These are phyloP conservation scores for Chimonanthus praecox DNA, from an alignment of 164 flowering plant genomes.

Conservation along the genomic window DNA sequence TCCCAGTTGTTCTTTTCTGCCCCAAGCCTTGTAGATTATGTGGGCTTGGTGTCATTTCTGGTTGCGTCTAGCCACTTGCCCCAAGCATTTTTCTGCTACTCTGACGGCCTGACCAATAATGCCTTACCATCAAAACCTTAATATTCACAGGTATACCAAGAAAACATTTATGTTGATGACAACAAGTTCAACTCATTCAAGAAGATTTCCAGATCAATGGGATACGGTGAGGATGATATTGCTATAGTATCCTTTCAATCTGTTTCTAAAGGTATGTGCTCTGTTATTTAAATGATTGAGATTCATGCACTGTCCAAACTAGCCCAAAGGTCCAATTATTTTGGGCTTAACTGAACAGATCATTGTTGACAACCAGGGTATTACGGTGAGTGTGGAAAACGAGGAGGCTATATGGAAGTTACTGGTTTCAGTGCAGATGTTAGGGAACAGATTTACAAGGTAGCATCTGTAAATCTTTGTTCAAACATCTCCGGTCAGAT, in stretches of 20 bases:
- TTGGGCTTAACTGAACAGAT: too few relatives aligned
- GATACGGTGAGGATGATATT: constrained; percentile 79
- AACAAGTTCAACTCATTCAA: constrained; percentile 91
- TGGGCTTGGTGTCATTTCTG: neutral
- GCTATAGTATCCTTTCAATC: constrained; percentile 89
- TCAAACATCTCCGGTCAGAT: constrained; percentile 96
- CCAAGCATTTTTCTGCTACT: neutral
- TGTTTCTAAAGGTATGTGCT: constrained; percentile 78
- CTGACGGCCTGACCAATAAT: neutral
- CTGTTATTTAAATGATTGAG: neutral
- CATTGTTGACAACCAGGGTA: constrained; percentile 48
- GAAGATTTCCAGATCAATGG: constrained; percentile 89
- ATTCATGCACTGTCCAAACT: neutral
- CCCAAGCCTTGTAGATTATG: neutral
- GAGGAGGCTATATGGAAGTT: constrained; percentile 99
- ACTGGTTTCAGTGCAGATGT: constrained; percentile 81
- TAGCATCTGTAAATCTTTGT: constrained; percentile 94
- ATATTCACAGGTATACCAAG: constrained; percentile 80
- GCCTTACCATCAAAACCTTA: neutral
- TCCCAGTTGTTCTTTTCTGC: neutral
- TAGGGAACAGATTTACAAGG: constrained; percentile 93
- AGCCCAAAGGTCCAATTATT: neutral
- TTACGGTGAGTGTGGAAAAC: constrained; percentile 95
- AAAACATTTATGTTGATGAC: constrained; percentile 85
- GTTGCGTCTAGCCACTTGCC: too few relatives aligned